Percentiles rank a stretch among this genome's conserved stretches.
These are phyloP conservation scores for Tremellales sp. DNA, from an alignment of 1,284 basidiomycete genomes.

Conservation along the genomic window DNA sequence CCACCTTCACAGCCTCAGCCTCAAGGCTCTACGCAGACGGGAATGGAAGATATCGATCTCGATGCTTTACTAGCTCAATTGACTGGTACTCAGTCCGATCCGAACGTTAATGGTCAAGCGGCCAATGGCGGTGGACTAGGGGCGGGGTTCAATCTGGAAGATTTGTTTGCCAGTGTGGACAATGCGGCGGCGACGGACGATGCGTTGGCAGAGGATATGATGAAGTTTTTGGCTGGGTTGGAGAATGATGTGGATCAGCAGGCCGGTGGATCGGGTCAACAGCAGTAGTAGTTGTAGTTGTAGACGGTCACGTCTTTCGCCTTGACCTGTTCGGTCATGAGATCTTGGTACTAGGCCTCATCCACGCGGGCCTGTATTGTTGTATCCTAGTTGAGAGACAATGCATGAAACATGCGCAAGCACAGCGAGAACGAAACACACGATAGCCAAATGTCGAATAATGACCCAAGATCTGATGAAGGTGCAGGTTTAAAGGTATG, in stretches of 20 bases:
- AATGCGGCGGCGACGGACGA: constrained; percentile 6
- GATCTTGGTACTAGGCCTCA: no score
- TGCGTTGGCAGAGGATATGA: constrained; percentile 21
- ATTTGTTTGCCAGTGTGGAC: constrained; percentile 8
- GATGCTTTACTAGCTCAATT: constrained; percentile 16
- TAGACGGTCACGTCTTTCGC: no score
- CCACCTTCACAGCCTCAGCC: not conserved
- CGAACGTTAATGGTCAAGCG: not conserved
- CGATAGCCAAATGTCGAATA: no score
- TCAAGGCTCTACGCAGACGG: not conserved
- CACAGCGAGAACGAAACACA: no score
- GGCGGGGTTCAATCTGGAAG: constrained; percentile 10
- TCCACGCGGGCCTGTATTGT: no score
- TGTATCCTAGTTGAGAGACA: no score
- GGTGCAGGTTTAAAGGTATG: not conserved
- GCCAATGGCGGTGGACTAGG: constrained; percentile 8
- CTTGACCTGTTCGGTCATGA: no score
- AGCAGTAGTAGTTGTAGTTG: no score
- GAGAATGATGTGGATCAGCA: no score
- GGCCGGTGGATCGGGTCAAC: no score
- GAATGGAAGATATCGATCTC: constrained; percentile 13
- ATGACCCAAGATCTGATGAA: no score
- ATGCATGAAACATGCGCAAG: no score
- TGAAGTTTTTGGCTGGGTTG: constrained; percentile 25
- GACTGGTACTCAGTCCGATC: constrained; percentile 1